These are phyloP conservation scores for Aureobasidium sp. DNA, from an alignment of 2,329 filamentous ascomycete genomes.

Conservation along the genomic window DNA sequence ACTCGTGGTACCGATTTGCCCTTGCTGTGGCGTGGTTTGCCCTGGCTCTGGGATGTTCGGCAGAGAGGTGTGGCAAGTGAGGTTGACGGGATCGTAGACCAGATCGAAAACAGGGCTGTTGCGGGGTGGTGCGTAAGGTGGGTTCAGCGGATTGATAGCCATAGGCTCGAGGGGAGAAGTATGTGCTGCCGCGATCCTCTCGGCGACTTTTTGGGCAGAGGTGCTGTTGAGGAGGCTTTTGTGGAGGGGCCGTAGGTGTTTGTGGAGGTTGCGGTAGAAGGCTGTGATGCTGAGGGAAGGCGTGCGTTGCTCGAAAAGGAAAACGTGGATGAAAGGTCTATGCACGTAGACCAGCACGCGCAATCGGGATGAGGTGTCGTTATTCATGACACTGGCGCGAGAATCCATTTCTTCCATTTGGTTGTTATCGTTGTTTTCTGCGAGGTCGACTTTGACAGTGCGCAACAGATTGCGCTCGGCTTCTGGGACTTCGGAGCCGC, in stretches of 20 bases:
- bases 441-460: conserved; percentile 60
- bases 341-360: conserved; percentile 66
- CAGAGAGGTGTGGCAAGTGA: conserved; percentile 55
- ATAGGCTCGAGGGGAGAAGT: conserved; percentile 29
- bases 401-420: not conserved
- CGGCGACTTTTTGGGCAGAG: conserved; percentile 34
- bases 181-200: conserved; percentile 33
- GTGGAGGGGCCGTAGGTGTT: conserved; percentile 44
- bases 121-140: conserved; percentile 26
- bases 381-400: not conserved
- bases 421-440: not conserved
- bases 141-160: conserved; percentile 22
- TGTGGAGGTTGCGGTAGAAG: conserved; percentile 46
- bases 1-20: conserved; percentile 18
- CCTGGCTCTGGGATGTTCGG: conserved; percentile 56
- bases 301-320: conserved; percentile 61
- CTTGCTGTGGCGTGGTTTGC: conserved; percentile 35
- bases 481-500: conserved; percentile 20
- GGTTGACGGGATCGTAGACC: conserved; percentile 51
- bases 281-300: conserved; percentile 42
- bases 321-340: conserved; percentile 69
- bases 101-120: conserved; percentile 51
- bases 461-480: conserved; percentile 52
- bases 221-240: conserved; percentile 39
- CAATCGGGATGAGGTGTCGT: conserved; percentile 33